Base-by-base conservation (phyloP, 495 filamentous ascomycete species). In the Geopyxis carbonaria region DNA sequence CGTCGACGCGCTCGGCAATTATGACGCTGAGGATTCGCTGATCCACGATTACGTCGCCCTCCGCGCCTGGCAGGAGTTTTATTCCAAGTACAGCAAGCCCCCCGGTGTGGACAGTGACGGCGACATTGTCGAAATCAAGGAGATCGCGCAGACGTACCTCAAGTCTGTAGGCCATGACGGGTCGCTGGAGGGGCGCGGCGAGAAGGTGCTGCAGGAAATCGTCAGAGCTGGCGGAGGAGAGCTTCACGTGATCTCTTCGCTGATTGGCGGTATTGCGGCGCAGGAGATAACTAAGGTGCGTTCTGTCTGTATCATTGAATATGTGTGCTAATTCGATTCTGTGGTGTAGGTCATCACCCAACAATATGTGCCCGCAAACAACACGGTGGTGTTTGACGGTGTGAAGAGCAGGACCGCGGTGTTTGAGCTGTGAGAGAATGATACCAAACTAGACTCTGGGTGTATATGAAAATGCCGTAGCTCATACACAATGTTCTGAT, bases 331-430 rank as follows among this genome's bases (percentile, higher is more conserved):
- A 23, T 15, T 18, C 34, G 25, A 40, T 13, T 34, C n/a, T 1
- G 13, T 2, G 4, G 5, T 7, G 31, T 23, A 55, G 51, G 76
- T 93, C 20, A 67, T 95, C 44, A 99, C 89, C 34, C 75, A 82
- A 59, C 89, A 99, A 66, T 99, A 99, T 64, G 70, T 93, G 9
- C 89, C 89, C 13, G 71, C 93, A 39, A 84, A 94, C 53, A 89
- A 93, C 57, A 87, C 80, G 7, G 87, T 83, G 57, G 64, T 95
- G 39, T 93, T 91, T 55, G 85, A 95, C 63, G 89, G 89, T 31
- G 76, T 93, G 16, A 63, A 57, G 42, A 91, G 85, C 60, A 75
- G 73, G 59, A 78, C 69, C 40, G 74, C 76, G 55, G 78, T 91
- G 45, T 69, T 82, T 46, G 45, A 52, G 19, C 37, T 56, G 15